Evolutionary conservation across 768 basidiomycete species (phyloP).

Genomic region (Termitomyces sp.): DNA sequence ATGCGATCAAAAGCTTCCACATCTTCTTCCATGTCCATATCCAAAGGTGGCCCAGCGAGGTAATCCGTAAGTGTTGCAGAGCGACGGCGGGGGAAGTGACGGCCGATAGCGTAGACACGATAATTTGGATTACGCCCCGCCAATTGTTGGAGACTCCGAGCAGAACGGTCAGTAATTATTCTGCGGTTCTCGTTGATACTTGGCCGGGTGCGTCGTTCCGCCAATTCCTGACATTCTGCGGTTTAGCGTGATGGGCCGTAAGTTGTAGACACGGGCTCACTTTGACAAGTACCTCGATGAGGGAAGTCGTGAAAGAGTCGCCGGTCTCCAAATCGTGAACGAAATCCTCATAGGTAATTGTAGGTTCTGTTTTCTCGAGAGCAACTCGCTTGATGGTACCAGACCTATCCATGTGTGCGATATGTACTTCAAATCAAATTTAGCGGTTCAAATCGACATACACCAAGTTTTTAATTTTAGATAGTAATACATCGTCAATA

Average conservation of each 20-base stretch:
- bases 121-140: slow-evolving; percentile 50
- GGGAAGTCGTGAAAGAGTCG: slow-evolving; percentile 72
- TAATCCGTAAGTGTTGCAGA: slow-evolving; percentile 45
- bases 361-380: slow-evolving; percentile 58
- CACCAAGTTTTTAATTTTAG: slow-evolving; percentile 76
- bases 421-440: slow-evolving; percentile 1
- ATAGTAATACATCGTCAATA: slow-evolving; percentile 65
- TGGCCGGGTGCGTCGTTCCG: slow-evolving; percentile 60
- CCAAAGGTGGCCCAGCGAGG: slow-evolving; percentile 43
- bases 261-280: slow-evolving; percentile 31
- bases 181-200: slow-evolving; percentile 53
- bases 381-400: slow-evolving; percentile 67
- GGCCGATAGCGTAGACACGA: slow-evolving; percentile 28
- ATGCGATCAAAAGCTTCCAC: slow-evolving; percentile 55
- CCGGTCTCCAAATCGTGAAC: slow-evolving; percentile 73
- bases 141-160: slow-evolving; percentile 53
- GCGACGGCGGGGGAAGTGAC: slow-evolving; percentile 31
- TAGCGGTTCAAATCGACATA: slow-evolving; percentile 31
- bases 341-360: slow-evolving; percentile 69
- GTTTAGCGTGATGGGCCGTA: neutral
- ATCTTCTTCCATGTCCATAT: slow-evolving; percentile 59
- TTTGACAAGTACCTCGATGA: slow-evolving; percentile 75
- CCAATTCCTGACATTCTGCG: slow-evolving; percentile 51
- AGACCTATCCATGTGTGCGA: slow-evolving; percentile 34
- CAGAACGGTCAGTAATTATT: slow-evolving; percentile 64